phyloP scores from a whole-genome alignment of 192 early-diverging fungal genomes.

The Coemansia sp. region DNA sequence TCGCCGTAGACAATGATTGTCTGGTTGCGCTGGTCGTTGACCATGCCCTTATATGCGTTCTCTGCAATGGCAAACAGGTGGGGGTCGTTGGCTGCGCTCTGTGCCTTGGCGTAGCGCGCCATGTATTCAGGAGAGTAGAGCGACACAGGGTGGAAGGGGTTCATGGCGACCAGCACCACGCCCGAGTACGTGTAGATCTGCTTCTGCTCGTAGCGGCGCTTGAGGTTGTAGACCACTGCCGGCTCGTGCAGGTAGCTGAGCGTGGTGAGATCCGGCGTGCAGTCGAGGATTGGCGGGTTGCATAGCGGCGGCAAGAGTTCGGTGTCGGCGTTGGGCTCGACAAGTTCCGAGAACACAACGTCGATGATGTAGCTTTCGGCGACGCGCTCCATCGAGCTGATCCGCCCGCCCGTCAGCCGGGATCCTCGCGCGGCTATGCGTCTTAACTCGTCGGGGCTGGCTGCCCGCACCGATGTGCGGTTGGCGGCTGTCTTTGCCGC shows the following conservation, averaged over 20 bases:
- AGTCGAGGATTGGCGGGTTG: conserved; percentile 89
- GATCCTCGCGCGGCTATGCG: conserved; percentile 43
- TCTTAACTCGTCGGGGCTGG: conserved; percentile 38
- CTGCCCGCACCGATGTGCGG: conserved; percentile 23
- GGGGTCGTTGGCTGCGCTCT: conserved; percentile 69
- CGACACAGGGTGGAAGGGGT: conserved; percentile 83
- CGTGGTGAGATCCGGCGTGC: conserved; percentile 84
- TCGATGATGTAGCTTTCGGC: conserved; percentile 40
- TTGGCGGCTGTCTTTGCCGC: not conserved
- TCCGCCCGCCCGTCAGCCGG: conserved; percentile 49
- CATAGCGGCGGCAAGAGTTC: conserved; percentile 78
- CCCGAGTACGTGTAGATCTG: conserved; percentile 99
- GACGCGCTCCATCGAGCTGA: conserved; percentile 35
- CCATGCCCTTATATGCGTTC: conserved; percentile 94
- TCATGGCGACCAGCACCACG: conserved; percentile 96
- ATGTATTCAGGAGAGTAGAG: conserved; percentile 89
- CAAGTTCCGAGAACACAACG: conserved; percentile 44
- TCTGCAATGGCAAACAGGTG: conserved; percentile 99
- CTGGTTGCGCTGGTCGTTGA: conserved; percentile 89
- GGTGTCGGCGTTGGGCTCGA: conserved; percentile 37
- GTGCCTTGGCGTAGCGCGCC: conserved; percentile 83
- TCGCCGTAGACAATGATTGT: conserved; percentile 98
- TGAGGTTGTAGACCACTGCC: conserved; percentile 89
- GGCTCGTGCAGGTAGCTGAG: conserved; percentile 94
- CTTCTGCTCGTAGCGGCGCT: conserved; percentile 82